A percentile compares a stretch with the other conserved stretches of the same genome.
Evolutionary conservation across 805 yeast genomes (phyloP).

Genomic region (Metschnikowia proteae): DNA sequence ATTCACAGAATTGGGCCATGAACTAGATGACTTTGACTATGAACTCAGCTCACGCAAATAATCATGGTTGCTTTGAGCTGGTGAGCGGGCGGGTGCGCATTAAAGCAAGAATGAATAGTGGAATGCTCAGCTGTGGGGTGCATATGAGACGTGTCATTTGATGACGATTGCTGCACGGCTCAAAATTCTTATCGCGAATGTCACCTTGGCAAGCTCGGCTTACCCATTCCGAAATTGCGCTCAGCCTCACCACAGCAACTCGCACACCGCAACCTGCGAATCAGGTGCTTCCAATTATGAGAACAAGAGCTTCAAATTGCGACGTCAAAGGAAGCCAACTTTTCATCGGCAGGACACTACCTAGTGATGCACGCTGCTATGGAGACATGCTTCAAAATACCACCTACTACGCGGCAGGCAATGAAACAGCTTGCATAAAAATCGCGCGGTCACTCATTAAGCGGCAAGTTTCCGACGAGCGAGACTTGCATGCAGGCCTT

Average conservation of each 20-base stretch:
- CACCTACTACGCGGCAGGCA: neutral
- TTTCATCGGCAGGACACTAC: neutral
- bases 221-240: conserved; percentile 4
- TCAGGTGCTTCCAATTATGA: neutral
- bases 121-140: conserved; percentile 3
- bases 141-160: neutral
- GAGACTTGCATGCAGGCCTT: neutral
- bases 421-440: neutral
- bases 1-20: conserved; percentile 15
- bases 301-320: neutral
- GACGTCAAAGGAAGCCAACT: neutral
- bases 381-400: too few species aligned
- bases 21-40: conserved; percentile 25
- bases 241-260: neutral
- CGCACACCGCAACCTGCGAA: neutral
- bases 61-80: neutral
- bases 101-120: neutral
- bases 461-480: conserved; percentile 1
- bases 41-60: conserved; percentile 9
- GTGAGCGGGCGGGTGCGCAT: too few species aligned
- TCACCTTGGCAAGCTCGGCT: neutral
- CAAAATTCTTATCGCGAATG: neutral
- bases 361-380: neutral
- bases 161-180: conserved; percentile 1
- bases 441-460: neutral